A percentile compares a stretch with the other conserved stretches of the same genome.
Conservation (phyloP, 164 flowering plant species). For the Umbellularia californica region DNA sequence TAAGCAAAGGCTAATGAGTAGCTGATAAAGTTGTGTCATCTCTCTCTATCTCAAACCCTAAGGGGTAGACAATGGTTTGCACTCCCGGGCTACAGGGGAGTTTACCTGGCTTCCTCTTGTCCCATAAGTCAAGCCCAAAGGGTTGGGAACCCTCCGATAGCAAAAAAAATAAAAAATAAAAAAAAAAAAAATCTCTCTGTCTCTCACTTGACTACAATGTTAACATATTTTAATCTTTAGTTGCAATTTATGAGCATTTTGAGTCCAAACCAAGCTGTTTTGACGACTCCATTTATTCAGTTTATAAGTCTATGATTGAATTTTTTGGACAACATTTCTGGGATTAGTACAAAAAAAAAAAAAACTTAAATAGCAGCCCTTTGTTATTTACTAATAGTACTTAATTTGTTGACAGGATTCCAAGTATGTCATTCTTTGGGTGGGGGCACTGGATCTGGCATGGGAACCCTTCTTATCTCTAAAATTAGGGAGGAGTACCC, state of each 20-base stretch:
- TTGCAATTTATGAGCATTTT: background rate
- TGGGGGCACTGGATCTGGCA: constrained; percentile 9
- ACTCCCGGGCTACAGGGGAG: too few relatives aligned
- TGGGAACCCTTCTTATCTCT: constrained; percentile 10
- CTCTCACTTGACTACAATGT: background rate
- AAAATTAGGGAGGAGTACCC: constrained; percentile 10
- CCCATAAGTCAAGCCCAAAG: too few relatives aligned
- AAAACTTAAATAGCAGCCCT: background rate
- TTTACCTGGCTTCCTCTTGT: too few relatives aligned
- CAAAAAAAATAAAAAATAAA: too few relatives aligned
- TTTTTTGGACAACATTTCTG: background rate
- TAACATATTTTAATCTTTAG: background rate
- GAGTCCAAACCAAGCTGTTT: background rate
- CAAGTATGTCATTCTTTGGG: constrained; percentile 14
- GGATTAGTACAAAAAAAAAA: background rate
- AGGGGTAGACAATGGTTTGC: too few relatives aligned
- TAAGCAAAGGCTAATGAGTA: too few relatives aligned
- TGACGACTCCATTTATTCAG: background rate
- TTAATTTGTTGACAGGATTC: constrained; percentile 2
- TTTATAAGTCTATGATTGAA: background rate
- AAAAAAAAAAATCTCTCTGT: too few relatives aligned
- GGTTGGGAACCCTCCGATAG: too few relatives aligned
- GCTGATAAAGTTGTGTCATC: too few relatives aligned
- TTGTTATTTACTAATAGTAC: background rate
- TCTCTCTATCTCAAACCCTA: background rate